A percentile compares a stretch with the other conserved stretches of the same genome.
These are phyloP conservation scores for Fonsecaea monophora DNA, from an alignment of 2,329 filamentous ascomycete genomes.

Conservation along the genomic window DNA sequence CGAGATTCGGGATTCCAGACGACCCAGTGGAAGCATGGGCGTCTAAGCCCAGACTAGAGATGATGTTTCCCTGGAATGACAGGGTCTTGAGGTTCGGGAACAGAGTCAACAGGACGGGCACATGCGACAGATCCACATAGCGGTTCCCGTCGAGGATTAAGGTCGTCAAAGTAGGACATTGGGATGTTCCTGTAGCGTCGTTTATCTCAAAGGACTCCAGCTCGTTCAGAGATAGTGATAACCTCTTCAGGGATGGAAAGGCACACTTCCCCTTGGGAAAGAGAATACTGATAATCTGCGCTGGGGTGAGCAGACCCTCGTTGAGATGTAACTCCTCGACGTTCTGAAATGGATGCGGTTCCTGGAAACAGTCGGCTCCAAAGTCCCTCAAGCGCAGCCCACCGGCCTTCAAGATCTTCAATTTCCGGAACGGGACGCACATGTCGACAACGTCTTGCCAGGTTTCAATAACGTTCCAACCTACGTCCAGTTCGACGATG, in stretches of 20 bases:
- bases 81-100: conserved; percentile 61
- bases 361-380: not conserved
- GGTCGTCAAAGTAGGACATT: conserved; percentile 53
- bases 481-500: conserved; percentile 78
- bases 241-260: conserved; percentile 34
- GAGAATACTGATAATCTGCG: conserved; percentile 59
- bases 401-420: conserved; percentile 70
- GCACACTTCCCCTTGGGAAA: conserved; percentile 10
- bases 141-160: conserved; percentile 59
- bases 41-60: conserved; percentile 50
- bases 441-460: conserved; percentile 73
- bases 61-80: conserved; percentile 76
- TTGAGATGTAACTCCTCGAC: conserved; percentile 66
- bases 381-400: conserved; percentile 32
- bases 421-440: conserved; percentile 69
- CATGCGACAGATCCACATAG: conserved; percentile 46
- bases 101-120: conserved; percentile 60
- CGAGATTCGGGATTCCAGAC: conserved; percentile 62
- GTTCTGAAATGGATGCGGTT: conserved; percentile 48
- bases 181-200: not conserved
- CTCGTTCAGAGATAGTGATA: conserved; percentile 35
- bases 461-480: conserved; percentile 77
- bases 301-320: conserved; percentile 71
- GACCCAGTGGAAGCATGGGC: conserved; percentile 42
- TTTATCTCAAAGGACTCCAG: conserved; percentile 28